Evolutionary conservation across 2,329 filamentous ascomycete species (phyloP), one percentile per base, ranked within the genome.

Genomic region (Cordyceps farinosa): DNA sequence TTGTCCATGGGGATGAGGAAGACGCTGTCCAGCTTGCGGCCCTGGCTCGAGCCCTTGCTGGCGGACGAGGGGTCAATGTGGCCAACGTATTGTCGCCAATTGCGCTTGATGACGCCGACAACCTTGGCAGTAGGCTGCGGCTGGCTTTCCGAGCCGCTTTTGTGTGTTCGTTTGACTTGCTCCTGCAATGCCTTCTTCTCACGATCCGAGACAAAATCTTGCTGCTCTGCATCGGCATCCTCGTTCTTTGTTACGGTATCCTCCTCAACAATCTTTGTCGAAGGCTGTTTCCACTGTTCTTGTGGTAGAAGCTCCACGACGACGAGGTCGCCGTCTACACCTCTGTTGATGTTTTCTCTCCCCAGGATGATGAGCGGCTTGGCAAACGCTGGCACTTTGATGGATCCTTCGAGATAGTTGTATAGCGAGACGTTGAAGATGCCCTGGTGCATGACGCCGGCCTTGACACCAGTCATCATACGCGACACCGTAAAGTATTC

Each of bases 1-100:
- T 97, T 98, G 77, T 99, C 94, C 94, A 99, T 98, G 4, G 95
- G 93, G 55, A 98, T 87, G 22, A 99, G 83, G 76, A 99, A 99
- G 15, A 99, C 92, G 17, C 87, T 96, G 73, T 97, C 92, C 73
- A 96, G 92, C 70, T 90, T 90, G 64, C 92, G 86, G 36, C 91
- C 92, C 69, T 92, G 89, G 65, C 87, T 89, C 2, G 85, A 85
- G 3, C 87, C 85, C 60, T 88, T 86, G 70, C 88, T 89, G 55
- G 92, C 89, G 2, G 93, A 96, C 11, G 90, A 91, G 57, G 89
- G 88, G 73, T 99, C 95, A 63, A 99, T 89, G 72, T 97, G 93
- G 2, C 95, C 95, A 66, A 99, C 95, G 70, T 97, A 98, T 76
- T 98, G 96, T 65, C 95, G 86, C 95, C 95, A 99, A 75, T 98